Conservation (phyloP, 108 stramenopile species). For the Cylindrotheca fusiformis region DNA sequence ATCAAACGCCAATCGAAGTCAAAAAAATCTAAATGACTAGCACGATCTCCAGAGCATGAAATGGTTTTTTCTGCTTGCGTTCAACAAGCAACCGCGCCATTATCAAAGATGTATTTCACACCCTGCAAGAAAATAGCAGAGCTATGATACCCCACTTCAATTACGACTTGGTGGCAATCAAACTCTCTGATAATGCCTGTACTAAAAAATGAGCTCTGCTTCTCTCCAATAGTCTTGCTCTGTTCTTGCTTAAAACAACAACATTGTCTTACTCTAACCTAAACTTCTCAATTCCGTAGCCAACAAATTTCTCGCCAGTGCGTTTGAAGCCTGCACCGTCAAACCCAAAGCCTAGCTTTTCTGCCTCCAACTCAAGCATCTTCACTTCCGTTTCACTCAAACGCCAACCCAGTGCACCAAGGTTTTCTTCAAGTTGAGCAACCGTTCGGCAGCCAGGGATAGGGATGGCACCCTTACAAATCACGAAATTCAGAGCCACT, state of each 20-base stretch:
- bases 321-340: constrained; percentile 78
- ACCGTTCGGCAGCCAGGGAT: constrained; percentile 57
- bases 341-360: constrained; percentile 48
- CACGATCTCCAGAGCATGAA: no score
- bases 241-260: neutral
- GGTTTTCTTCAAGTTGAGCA: constrained; percentile 49
- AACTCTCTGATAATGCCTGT: no score
- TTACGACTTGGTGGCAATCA: no score
- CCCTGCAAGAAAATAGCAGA: no score
- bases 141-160: no score
- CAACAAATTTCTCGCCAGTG: constrained; percentile 67
- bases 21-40: no score
- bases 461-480: constrained; percentile 67
- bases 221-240: no score
- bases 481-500: constrained; percentile 70
- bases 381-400: constrained; percentile 42
- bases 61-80: no score
- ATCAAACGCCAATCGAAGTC: no score
- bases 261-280: constrained; percentile 24
- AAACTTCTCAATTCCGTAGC: constrained; percentile 66
- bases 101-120: no score
- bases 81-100: no score
- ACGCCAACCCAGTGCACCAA: constrained; percentile 66
- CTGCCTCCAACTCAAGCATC: constrained; percentile 43
- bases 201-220: no score